Conservation (phyloP, 176 grass and related monocot genomes). For the Aechmea fasciata region DNA sequence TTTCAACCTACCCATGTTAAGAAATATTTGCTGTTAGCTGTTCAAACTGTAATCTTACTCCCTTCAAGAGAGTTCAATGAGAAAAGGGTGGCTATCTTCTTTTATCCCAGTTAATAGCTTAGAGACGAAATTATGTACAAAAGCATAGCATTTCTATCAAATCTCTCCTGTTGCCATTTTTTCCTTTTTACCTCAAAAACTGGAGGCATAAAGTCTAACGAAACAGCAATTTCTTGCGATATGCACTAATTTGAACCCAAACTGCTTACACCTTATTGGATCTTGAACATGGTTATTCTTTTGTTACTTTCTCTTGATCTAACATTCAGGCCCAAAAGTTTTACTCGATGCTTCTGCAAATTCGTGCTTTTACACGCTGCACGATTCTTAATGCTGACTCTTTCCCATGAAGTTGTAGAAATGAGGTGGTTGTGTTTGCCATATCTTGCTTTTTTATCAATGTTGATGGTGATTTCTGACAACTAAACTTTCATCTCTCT, state of each 20-base stretch:
- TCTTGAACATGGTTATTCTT: background rate
- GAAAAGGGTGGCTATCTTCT: no score
- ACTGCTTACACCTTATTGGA: background rate
- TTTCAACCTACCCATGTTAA: no score
- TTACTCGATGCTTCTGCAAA: background rate
- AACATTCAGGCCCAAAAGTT: background rate
- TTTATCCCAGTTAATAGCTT: no score
- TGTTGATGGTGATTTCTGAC: background rate
- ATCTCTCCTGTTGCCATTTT: background rate
- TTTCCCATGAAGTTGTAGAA: background rate
- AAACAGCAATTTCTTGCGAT: background rate
- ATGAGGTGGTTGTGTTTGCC: no score
- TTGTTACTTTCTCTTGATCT: background rate
- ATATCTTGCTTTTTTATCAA: background rate
- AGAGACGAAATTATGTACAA: no score
- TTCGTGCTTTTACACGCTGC: background rate
- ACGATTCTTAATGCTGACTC: background rate
- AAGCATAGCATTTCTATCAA: background rate
- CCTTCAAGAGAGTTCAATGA: no score
- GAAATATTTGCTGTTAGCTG: no score
- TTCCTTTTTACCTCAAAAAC: background rate
- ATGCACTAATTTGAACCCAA: background rate
- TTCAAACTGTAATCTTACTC: no score
- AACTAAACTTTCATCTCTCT: background rate
- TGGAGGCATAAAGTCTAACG: background rate